phyloP scores from a whole-genome alignment of 2,329 filamentous ascomycete species.

The Aspergillus brasiliensis region DNA sequence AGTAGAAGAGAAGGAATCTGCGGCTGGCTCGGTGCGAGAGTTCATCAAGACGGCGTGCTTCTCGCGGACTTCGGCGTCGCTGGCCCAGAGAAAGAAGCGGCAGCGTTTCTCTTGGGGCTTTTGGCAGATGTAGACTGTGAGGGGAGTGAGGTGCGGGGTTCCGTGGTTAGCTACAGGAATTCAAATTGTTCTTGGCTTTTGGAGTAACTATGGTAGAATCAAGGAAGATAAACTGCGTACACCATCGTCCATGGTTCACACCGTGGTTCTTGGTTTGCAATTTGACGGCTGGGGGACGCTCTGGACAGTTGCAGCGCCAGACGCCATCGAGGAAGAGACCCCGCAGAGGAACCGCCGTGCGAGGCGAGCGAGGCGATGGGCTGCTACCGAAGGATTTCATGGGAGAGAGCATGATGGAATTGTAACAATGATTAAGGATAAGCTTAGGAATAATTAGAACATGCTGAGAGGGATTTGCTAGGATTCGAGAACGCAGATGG shows the following conservation, averaged over 20 bases:
- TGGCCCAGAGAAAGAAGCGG: conserved; percentile 64
- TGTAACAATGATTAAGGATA: too few relatives aligned
- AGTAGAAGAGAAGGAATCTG: not conserved
- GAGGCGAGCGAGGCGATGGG: conserved; percentile 19
- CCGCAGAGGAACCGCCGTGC: conserved; percentile 26
- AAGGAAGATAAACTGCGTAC: conserved; percentile 30
- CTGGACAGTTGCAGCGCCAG: conserved; percentile 60
- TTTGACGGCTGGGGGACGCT: conserved; percentile 55
- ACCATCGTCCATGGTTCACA: conserved; percentile 59
- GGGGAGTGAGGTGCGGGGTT: not conserved
- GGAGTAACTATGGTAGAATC: not conserved
- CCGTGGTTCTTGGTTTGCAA: conserved; percentile 61
- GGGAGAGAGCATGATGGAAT: conserved; percentile 17
- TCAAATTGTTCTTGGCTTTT: not conserved
- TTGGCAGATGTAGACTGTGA: conserved; percentile 59
- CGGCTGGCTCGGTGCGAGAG: conserved; percentile 48
- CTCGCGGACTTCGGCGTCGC: conserved; percentile 59
- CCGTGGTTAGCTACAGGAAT: not conserved
- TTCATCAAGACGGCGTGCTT: conserved; percentile 53
- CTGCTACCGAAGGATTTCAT: conserved; percentile 15
- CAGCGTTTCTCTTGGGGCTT: conserved; percentile 52
- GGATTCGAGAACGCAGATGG: not conserved
- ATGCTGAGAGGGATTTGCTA: too few relatives aligned
- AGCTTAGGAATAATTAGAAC: too few relatives aligned
- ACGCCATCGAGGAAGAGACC: conserved; percentile 47